Conservation (phyloP, 2,329 filamentous ascomycete genomes). For the Epichloe gansuensis region DNA sequence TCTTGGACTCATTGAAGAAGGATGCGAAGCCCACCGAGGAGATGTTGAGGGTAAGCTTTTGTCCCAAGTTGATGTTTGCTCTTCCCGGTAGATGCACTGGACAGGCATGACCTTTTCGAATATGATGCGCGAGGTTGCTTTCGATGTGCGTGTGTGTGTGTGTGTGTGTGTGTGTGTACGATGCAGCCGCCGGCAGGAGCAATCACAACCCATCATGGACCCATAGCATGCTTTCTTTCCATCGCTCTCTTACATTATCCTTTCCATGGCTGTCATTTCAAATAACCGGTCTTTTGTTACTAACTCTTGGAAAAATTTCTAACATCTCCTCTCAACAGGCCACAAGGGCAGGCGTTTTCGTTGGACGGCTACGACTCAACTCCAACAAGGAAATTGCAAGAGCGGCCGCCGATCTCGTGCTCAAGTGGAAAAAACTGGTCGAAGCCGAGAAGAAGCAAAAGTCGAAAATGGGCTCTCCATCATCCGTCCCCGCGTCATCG, state of each 20-base stretch:
- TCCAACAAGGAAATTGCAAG: constrained; percentile 69
- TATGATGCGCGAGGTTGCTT: not conserved
- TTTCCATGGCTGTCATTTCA: too few species aligned
- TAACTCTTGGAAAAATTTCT: not conserved
- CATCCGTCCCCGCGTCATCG: constrained; percentile 39
- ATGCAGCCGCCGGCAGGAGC: too few species aligned
- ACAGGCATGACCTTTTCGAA: too few species aligned
- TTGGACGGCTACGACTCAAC: constrained; percentile 70
- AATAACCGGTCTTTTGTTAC: too few species aligned
- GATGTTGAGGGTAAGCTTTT: constrained; percentile 58
- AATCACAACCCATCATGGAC: not conserved
- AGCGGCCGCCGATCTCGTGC: constrained; percentile 70
- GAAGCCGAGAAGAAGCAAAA: constrained; percentile 47
- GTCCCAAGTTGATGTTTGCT: not conserved
- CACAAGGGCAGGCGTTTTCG: constrained; percentile 82
- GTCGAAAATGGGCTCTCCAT: constrained; percentile 28
- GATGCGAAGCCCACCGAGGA: constrained; percentile 80
- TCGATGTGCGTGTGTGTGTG: not conserved
- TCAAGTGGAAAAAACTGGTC: constrained; percentile 75
- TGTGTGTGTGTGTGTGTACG: too few species aligned
- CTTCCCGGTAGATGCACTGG: too few species aligned
- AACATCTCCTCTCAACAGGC: constrained; percentile 30
- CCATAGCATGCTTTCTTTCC: too few species aligned
- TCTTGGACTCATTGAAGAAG: constrained; percentile 69
- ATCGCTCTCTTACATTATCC: too few species aligned